Conservation (phyloP, 805 yeast species). For the Wickerhamiella lipophila region DNA sequence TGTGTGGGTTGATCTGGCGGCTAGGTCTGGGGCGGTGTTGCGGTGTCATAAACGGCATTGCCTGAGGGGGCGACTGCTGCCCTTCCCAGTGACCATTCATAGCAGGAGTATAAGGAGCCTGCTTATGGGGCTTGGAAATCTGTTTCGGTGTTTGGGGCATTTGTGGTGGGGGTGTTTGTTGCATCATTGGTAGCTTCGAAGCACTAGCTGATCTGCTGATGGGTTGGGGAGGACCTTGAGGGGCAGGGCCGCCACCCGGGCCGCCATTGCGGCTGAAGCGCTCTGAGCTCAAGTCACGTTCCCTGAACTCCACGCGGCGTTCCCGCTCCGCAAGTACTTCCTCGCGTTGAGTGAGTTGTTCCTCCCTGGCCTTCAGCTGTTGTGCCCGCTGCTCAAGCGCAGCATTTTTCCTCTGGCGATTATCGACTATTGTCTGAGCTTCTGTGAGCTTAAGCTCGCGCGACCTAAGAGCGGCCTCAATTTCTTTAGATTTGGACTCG, state of each 20-base stretch:
- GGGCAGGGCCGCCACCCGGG: too few species aligned
- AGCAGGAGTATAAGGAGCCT: background rate
- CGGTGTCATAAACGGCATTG: background rate
- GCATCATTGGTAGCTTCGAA: background rate
- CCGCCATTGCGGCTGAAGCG: background rate
- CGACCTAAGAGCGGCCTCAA: background rate
- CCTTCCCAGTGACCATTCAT: background rate
- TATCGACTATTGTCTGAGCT: background rate
- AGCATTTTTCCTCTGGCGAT: background rate
- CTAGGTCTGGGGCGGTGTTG: constrained; percentile 2
- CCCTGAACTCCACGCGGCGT: constrained; percentile 5
- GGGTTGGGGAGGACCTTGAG: background rate
- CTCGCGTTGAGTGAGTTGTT: constrained; percentile 14
- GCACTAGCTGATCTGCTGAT: background rate
- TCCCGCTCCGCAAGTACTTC: constrained; percentile 7
- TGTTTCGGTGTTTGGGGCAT: constrained; percentile 1
- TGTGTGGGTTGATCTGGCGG: background rate
- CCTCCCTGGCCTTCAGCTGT: constrained; percentile 14
- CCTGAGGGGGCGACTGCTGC: background rate
- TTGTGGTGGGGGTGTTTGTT: background rate
- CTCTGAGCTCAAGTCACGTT: constrained; percentile 1
- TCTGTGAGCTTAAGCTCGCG: constrained; percentile 1
- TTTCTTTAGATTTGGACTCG: background rate
- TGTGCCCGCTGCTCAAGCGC: constrained; percentile 11
- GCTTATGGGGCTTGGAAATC: background rate